These are phyloP conservation scores for Grosmannia clavigera DNA, from an alignment of 2,329 filamentous ascomycete genomes.

Conservation along the genomic window DNA sequence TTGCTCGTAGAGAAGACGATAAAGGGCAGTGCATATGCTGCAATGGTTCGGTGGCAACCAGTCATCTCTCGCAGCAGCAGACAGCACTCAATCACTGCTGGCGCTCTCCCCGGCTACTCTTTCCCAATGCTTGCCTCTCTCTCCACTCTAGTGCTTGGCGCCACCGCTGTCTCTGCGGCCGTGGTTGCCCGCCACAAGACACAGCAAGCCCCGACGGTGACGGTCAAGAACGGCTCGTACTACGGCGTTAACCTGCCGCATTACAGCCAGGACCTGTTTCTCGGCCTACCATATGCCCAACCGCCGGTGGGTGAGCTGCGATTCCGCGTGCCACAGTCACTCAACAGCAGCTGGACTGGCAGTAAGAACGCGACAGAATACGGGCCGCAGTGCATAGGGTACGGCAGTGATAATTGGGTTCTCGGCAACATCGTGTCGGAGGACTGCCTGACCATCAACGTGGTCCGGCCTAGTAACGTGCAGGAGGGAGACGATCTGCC, in stretches of 20 bases:
- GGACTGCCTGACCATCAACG: slow-evolving; percentile 50
- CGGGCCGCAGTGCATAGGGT: slow-evolving; percentile 35
- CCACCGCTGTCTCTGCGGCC: background rate
- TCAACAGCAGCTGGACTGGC: slow-evolving; percentile 30
- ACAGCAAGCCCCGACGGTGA: slow-evolving; percentile 1
- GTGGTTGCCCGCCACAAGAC: background rate
- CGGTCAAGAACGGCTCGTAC: slow-evolving; percentile 24
- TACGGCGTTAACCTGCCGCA: slow-evolving; percentile 19
- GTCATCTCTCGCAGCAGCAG: too few relatives aligned
- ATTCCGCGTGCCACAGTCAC: slow-evolving; percentile 8
- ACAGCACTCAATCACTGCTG: too few relatives aligned
- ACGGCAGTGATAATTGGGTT: slow-evolving; percentile 22
- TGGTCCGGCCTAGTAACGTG: slow-evolving; percentile 41
- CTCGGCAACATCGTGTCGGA: slow-evolving; percentile 24
- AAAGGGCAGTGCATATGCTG: too few relatives aligned
- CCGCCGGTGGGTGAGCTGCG: slow-evolving; percentile 16
- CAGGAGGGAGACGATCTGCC: slow-evolving; percentile 24
- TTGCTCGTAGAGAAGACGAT: too few relatives aligned
- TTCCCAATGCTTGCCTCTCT: background rate
- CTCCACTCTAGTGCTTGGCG: background rate
- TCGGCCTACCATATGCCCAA: slow-evolving; percentile 45
- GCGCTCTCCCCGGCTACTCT: background rate
- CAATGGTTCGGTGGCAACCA: too few relatives aligned
- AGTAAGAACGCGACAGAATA: slow-evolving; percentile 29
- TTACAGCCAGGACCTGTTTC: slow-evolving; percentile 36